These are phyloP conservation scores for Linum tenue DNA, from an alignment of 345 rosid species.

Conservation along the genomic window DNA sequence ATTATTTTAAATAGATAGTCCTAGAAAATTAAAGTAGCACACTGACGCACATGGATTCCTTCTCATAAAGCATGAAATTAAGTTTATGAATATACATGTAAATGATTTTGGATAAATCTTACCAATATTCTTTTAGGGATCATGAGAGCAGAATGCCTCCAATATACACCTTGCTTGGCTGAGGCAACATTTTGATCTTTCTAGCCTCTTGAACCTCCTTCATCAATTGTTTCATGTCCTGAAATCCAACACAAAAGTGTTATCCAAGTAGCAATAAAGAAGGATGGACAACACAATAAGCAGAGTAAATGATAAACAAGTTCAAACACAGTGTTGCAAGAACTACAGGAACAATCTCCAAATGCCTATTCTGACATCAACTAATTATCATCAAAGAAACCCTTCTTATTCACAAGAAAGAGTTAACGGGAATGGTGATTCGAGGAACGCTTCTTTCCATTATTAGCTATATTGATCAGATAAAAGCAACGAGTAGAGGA, in stretches of 20 bases:
- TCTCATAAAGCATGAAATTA: too few relatives aligned
- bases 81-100: too few relatives aligned
- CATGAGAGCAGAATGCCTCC: background rate
- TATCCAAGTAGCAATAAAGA: background rate
- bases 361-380: background rate
- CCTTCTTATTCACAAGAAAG: background rate
- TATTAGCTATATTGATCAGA: background rate
- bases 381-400: too few relatives aligned
- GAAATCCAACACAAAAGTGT: constrained; percentile 15
- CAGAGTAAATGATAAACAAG: background rate
- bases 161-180: constrained; percentile 81
- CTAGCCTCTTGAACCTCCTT: constrained; percentile 99
- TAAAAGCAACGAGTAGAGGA: too few relatives aligned
- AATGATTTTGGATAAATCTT: background rate
- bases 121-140: background rate
- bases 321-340: background rate
- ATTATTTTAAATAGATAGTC: background rate
- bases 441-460: background rate
- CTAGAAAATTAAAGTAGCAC: background rate
- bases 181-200: constrained; percentile 96
- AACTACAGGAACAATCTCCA: background rate
- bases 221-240: constrained; percentile 90
- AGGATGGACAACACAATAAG: background rate
- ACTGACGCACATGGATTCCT: background rate
- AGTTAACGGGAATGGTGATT: background rate